These are phyloP conservation scores for Diaporthe australafricana DNA, from an alignment of 2,329 filamentous ascomycete genomes.

Conservation along the genomic window DNA sequence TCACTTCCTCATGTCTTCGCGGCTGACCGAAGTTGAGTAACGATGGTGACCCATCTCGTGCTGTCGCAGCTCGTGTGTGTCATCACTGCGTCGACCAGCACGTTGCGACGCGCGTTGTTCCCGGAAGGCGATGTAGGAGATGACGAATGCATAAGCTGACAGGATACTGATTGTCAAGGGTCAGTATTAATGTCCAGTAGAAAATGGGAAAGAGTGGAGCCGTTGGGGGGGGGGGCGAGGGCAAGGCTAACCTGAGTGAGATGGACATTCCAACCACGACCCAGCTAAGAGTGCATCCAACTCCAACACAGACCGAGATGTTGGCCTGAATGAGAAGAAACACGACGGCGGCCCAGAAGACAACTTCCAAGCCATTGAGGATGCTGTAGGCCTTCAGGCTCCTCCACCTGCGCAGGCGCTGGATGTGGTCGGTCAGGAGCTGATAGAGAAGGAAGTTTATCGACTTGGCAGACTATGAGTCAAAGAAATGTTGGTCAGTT, in stretches of 20 bases:
- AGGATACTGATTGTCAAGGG: background rate
- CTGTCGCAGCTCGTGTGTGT: background rate
- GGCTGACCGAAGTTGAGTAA: conserved; percentile 1
- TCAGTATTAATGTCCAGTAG: background rate
- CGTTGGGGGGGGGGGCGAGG: too few species aligned
- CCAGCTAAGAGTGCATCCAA: conserved; percentile 39
- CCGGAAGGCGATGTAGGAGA: conserved; percentile 2
- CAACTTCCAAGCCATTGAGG: conserved; percentile 53
- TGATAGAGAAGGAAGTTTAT: conserved; percentile 54
- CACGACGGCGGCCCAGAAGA: conserved; percentile 55
- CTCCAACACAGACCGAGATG: conserved; percentile 36
- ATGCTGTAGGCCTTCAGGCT: conserved; percentile 55
- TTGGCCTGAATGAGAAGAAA: conserved; percentile 44
- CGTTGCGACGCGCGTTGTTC: background rate
- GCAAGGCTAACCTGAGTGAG: conserved; percentile 31
- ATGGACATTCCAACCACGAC: conserved; percentile 24
- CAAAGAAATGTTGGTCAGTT: background rate
- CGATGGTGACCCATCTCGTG: background rate
- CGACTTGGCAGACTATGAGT: conserved; percentile 50
- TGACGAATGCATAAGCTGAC: conserved; percentile 8
- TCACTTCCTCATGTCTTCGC: background rate
- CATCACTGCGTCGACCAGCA: background rate
- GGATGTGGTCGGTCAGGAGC: conserved; percentile 50
- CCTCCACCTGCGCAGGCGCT: conserved; percentile 48
- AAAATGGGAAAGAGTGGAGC: background rate